Base-by-base conservation (phyloP, 2,329 filamentous ascomycete species). In the Cladophialophora exuberans region DNA sequence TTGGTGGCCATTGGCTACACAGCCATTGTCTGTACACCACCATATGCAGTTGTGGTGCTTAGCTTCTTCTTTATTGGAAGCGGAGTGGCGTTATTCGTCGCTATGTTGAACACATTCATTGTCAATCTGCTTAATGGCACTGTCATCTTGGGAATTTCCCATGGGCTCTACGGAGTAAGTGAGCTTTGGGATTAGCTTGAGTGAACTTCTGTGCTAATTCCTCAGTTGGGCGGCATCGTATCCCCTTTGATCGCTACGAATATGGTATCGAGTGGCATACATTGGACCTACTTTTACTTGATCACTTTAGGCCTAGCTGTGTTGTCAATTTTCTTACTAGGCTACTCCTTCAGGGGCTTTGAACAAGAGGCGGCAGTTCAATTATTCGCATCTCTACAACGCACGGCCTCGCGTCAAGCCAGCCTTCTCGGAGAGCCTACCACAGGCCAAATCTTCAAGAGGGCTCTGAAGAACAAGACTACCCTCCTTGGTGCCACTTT, bases 401-500 rank as follows among this genome's bases (percentile, higher is more conserved):
- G 70, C 47, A 70, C 76, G 9, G 67, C 73, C 10, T 79, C 71
- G 41, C 69, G 69, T 3, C 72, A 73, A 53, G 66, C 66, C 6
- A 67, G 70, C 3, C 57, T 52, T 10, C 60, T 66, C 38, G 51
- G 55, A 59, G 66, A 54, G n/a, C 20, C 60, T 6, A 68, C 61
- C 28, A 71, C 68, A 47, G 62, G 51, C 13, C 62, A 67, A 25
- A 41, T 70, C 65, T 77, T 74, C 68, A 82, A 73, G 52, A 68
- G 74, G 47, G 77, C 81, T 2, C 63, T 85, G 26, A 73, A 73
- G 54, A 79, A 78, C 62, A 74, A 71, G 26, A 79, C 85, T 3
- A 89, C 91, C 0, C 71, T 94, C 1, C 78, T 94, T 0, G 88
- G 89, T 2, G 86, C 89, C 0, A 70, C 90, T 7, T 94, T 94